Evolutionary conservation across 352 stramenopile species (phyloP).

Genomic region (Phytophthora melonis): DNA sequence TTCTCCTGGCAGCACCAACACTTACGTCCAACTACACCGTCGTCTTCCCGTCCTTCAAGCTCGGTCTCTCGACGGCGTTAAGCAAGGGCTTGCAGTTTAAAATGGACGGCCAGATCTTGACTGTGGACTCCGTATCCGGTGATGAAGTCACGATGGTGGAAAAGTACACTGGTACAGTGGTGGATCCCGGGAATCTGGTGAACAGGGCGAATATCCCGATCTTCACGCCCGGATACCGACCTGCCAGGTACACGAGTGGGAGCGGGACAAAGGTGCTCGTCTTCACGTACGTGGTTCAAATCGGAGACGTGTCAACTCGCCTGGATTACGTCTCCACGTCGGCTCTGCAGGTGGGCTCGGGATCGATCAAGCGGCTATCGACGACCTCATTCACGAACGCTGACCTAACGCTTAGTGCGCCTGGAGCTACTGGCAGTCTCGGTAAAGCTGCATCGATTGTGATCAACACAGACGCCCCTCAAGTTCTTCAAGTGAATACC

Average conservation of each 20-base stretch:
- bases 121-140: slow-evolving; percentile 50
- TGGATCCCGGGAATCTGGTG: slow-evolving; percentile 43
- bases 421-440: slow-evolving; percentile 56
- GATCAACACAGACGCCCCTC: slow-evolving; percentile 60
- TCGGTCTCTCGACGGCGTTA: slow-evolving; percentile 48
- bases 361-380: slow-evolving; percentile 65
- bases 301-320: slow-evolving; percentile 54
- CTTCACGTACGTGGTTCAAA: slow-evolving; percentile 69
- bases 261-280: slow-evolving; percentile 54
- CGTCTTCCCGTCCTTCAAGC: slow-evolving; percentile 59
- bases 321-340: slow-evolving; percentile 62
- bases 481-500: slow-evolving; percentile 50
- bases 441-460: slow-evolving; percentile 42
- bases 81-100: slow-evolving; percentile 66
- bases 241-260: slow-evolving; percentile 56
- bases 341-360: slow-evolving; percentile 57
- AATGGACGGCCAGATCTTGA: slow-evolving; percentile 61
- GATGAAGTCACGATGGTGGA: slow-evolving; percentile 67
- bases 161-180: slow-evolving; percentile 51
- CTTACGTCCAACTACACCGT: slow-evolving; percentile 42
- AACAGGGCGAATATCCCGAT: slow-evolving; percentile 45
- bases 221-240: slow-evolving; percentile 57
- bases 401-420: slow-evolving; percentile 53
- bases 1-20: slow-evolving; percentile 52
- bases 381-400: slow-evolving; percentile 62